Base-by-base conservation (phyloP, 768 basidiomycete genomes). In the Tricholoma hemisulphureum region DNA sequence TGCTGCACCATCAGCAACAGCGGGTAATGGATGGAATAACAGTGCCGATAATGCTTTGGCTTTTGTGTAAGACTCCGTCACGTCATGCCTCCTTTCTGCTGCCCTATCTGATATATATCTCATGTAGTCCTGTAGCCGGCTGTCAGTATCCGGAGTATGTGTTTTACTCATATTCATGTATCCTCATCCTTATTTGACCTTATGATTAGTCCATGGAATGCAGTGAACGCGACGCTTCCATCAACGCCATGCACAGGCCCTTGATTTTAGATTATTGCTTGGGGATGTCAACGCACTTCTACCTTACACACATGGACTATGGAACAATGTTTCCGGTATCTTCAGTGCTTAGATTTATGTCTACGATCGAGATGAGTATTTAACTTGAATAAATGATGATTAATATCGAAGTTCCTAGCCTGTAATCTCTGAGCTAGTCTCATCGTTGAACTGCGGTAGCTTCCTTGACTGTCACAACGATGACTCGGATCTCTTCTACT, bases 11-110 rank as follows among this genome's bases (percentile, higher is more conserved):
- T 77, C 77, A 28, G 76, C 78, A 5, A 69, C 64, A 28, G 83
- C 82, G 4, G 94, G 93, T 4, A 75, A 73, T 32, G 94, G 94
- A 37, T 96, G 94, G 94, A 75, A 75, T 56, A 87, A 93, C 67
- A 59, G 82, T 14, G 73, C 75, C 4, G 95, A 96, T 72, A 85
- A 76, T 10, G 77, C 68, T 10, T 68, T 73, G 24, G 86, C 84
- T 23, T 84, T 80, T 65, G 84, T 83, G 78, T 79, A 66, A 55
- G 78, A 26, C 4, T 28, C 9, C 18, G 24, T 71, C 28, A 20
- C 39, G n/a, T n/a, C n/a, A n/a, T 28, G 31, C 11, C 16, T 41
- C 58, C 57, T 34, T 53, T 9, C 18, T 31, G 26, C 51, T 16
- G 43, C 39, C 29, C 29, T 57, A 34, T 29, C 56, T 58, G 54